Base-by-base conservation (phyloP, 1,284 basidiomycete genomes). In the Afroboletus lepidellus region DNA sequence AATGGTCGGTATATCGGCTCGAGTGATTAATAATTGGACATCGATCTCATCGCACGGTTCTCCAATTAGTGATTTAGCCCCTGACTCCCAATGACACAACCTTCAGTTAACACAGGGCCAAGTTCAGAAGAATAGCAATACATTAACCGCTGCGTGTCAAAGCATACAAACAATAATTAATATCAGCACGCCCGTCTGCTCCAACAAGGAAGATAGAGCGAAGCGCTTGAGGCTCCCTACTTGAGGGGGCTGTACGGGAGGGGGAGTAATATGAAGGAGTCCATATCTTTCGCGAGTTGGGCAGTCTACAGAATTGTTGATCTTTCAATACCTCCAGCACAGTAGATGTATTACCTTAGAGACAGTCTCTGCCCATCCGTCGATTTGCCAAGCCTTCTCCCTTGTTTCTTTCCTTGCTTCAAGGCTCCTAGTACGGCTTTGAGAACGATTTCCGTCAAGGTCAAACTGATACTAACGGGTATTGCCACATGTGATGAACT, bases 401-500 rank as follows among this genome's bases (percentile, higher is more conserved):
- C 94, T 80, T 27, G 78, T 84, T 59, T 87, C 83, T 70, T 93
- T 93, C 53, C 94, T 79, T 15, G 81, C 80, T 60, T 93, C 84
- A 55, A 98, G 78, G 63, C 85, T 83, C 50, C 90, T 92, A 56
- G 34, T 42, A 23, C 42, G 41, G 24, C 8, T 33, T 41, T 68
- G 50, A 63, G 58, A 55, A 50, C 13, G 12, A 24, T 41, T 46
- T 47, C 48, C n/a, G 39, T 12, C 46, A 51, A 25, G 15, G 12
- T 39, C 44, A 52, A 55, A 54, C 20, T 48, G 33, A 42, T 47
- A 78, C 90, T 66, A 62, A 92, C 88, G 87, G 84, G 68, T 94
- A 95, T 72, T 94, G 92, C 94, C 93, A 96, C 72, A 96, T 80
- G 72, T 96, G 93, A 67, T 95, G 90, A 18, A 95, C 92, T 63